Evolutionary conservation across 2,329 filamentous ascomycete genomes (phyloP).

Genomic region (Zasmidium cellare): DNA sequence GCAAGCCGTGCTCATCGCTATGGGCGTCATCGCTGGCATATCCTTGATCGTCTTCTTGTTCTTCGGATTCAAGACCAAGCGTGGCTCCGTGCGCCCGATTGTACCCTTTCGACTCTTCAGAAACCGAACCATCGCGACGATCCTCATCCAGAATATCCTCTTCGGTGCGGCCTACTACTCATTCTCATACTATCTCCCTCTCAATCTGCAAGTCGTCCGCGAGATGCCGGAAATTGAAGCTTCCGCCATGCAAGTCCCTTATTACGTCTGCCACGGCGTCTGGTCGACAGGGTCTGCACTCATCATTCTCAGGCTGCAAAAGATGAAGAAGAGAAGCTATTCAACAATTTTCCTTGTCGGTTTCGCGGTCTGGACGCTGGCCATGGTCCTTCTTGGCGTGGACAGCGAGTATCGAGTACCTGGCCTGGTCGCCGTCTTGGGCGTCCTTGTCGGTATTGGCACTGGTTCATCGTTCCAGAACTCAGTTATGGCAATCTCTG

Average conservation of each 20-base stretch:
- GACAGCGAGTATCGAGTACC: not conserved
- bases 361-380: constrained; percentile 21
- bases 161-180: constrained; percentile 25
- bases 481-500: constrained; percentile 23
- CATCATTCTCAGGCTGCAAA: constrained; percentile 13
- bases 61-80: constrained; percentile 8
- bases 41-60: constrained; percentile 11
- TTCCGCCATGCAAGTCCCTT: constrained; percentile 18
- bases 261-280: constrained; percentile 21
- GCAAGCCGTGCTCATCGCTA: not conserved
- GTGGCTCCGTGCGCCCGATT: constrained; percentile 17
- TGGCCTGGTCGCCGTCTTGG: not conserved
- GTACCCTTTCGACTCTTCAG: constrained; percentile 26
- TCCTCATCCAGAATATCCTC: constrained; percentile 24
- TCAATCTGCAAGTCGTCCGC: constrained; percentile 20
- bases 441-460: not conserved
- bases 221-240: constrained; percentile 14
- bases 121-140: constrained; percentile 22
- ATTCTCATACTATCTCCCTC: constrained; percentile 25
- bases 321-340: constrained; percentile 16
- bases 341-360: constrained; percentile 19
- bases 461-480: constrained; percentile 21
- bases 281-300: constrained; percentile 20
- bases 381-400: constrained; percentile 13
- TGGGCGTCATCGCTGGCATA: constrained; percentile 8